Conservation (phyloP, 163 green algal genomes). For the Trebouxia gelatinosa region DNA sequence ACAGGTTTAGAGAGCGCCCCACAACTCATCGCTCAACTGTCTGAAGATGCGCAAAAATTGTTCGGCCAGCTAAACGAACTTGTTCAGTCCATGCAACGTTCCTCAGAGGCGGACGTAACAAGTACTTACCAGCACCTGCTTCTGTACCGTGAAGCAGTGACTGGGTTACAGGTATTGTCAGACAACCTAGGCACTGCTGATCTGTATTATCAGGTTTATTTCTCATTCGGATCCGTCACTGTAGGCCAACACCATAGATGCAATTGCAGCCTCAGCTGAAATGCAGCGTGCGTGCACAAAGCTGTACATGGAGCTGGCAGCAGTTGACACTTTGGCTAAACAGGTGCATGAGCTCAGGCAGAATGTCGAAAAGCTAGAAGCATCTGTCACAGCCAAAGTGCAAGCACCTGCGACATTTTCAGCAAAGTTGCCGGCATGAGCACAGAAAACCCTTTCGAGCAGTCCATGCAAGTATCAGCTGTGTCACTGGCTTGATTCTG, state of each 20-base stretch:
- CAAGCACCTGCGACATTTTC: too few relatives aligned
- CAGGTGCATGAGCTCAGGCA: neutral
- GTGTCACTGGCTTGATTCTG: too few relatives aligned
- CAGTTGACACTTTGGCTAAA: slow-evolving; percentile 24
- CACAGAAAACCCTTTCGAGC: too few relatives aligned
- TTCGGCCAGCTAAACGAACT: too few relatives aligned
- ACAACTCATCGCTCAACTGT: too few relatives aligned
- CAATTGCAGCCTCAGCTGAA: neutral
- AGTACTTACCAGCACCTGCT: neutral
- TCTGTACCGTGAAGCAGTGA: neutral
- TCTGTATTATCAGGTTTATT: neutral
- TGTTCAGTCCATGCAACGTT: neutral
- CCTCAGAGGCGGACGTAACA: neutral
- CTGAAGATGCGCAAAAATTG: too few relatives aligned
- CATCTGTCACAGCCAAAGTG: slow-evolving; percentile 1
- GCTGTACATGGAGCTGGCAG: slow-evolving; percentile 15
- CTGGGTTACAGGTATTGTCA: neutral
- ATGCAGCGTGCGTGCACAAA: slow-evolving; percentile 24
- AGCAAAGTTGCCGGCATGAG: too few relatives aligned
- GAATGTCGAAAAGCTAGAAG: slow-evolving; percentile 23
- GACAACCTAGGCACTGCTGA: neutral
- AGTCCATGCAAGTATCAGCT: too few relatives aligned
- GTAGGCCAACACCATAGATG: slow-evolving; percentile 7
- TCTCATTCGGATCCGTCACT: neutral
- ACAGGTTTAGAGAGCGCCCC: too few relatives aligned